phyloP scores from a whole-genome alignment of 2,329 filamentous ascomycete genomes.

The Ophiostoma tasmaniense region DNA sequence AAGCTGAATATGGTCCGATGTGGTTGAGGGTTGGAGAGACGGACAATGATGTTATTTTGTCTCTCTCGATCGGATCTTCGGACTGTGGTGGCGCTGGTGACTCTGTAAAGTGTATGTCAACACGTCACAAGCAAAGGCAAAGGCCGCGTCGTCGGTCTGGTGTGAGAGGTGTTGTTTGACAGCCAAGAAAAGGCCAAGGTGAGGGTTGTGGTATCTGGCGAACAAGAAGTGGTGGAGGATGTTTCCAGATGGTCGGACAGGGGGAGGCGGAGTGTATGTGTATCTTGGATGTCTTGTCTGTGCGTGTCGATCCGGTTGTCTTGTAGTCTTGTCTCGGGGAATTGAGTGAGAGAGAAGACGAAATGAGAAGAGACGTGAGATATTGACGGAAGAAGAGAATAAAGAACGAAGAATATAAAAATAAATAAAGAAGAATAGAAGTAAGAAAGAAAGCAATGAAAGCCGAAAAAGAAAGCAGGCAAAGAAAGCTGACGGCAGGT shows the following conservation, averaged over 20 bases:
- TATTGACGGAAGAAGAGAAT: neutral
- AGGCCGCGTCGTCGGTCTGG: conserved; percentile 2
- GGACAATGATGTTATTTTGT: neutral
- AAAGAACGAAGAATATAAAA: neutral
- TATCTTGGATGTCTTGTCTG: neutral
- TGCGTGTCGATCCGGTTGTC: neutral
- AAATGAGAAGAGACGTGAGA: neutral
- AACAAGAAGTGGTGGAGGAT: neutral
- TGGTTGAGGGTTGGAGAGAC: neutral
- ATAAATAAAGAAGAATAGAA: conserved; percentile 1
- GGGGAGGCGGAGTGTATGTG: neutral
- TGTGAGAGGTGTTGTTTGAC: neutral
- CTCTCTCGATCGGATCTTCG: neutral
- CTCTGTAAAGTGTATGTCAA: neutral
- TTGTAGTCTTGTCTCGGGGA: neutral
- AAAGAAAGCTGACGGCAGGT: conserved; percentile 11
- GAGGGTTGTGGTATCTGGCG: conserved; percentile 1
- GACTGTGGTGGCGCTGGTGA: neutral
- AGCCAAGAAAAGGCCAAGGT: conserved; percentile 9
- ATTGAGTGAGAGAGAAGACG: neutral
- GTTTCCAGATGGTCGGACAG: conserved; percentile 1
- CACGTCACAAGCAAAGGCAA: neutral
- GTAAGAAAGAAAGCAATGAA: neutral
- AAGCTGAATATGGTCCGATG: conserved; percentile 1
- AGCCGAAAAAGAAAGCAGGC: conserved; percentile 1